phyloP scores from a whole-genome alignment of 805 yeast genomes.

The Sugiyamaella valdiviana region DNA sequence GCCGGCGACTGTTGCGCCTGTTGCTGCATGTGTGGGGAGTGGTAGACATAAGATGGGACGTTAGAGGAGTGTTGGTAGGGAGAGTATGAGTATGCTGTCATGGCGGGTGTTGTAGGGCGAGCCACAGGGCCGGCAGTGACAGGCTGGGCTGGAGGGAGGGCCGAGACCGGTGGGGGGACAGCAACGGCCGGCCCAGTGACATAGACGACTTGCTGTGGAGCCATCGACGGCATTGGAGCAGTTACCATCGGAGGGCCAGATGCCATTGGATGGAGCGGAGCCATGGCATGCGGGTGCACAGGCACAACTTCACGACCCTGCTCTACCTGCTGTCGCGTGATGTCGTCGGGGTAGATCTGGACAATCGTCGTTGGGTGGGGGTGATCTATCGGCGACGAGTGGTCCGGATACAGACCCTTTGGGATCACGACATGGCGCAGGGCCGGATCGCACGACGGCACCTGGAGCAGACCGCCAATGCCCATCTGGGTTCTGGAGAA shows the following conservation, averaged over 20 bases:
- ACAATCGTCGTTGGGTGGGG: constrained; percentile 8
- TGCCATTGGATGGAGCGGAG: constrained; percentile 7
- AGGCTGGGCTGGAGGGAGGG: background rate
- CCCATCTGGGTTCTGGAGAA: constrained; percentile 30
- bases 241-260: background rate
- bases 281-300: background rate
- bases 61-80: background rate
- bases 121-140: background rate
- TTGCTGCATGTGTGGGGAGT: constrained; percentile 8
- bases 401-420: constrained; percentile 35
- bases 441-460: constrained; percentile 43
- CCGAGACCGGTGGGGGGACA: background rate
- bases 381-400: constrained; percentile 20
- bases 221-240: constrained; percentile 2
- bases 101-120: background rate
- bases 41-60: constrained; percentile 3
- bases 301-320: constrained; percentile 1
- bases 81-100: background rate
- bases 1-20: constrained; percentile 2
- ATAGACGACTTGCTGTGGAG: background rate
- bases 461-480: constrained; percentile 28
- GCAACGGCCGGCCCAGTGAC: background rate
- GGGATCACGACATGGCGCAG: constrained; percentile 34
- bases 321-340: no score
- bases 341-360: constrained; percentile 5